Evolutionary conservation across 176 grass and related monocot species (phyloP).

Genomic region (Carex parvula): DNA sequence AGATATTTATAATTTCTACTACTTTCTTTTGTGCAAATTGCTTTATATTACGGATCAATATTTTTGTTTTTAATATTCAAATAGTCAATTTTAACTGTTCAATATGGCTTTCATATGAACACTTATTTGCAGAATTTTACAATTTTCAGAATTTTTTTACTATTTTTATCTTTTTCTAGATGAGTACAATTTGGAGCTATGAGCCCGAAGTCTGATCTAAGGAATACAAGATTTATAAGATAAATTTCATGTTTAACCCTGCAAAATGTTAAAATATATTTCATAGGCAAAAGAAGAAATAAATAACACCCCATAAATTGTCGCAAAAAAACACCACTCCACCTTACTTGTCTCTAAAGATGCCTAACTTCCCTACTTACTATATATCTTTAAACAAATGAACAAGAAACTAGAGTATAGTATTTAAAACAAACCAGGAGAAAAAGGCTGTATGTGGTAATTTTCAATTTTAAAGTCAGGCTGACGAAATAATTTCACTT

Average conservation of each 20-base stretch:
- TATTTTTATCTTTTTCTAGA: too few relatives aligned
- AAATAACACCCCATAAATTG: background rate
- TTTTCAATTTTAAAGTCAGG: background rate
- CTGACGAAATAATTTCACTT: background rate
- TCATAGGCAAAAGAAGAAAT: background rate
- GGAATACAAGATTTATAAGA: background rate
- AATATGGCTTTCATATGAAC: too few relatives aligned
- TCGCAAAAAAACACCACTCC: background rate
- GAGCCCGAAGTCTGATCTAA: background rate
- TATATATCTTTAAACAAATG: background rate
- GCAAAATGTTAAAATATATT: slow-evolving; percentile 1
- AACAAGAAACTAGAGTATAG: background rate
- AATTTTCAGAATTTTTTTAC: too few relatives aligned
- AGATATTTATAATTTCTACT: too few relatives aligned
- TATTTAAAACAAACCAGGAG: background rate
- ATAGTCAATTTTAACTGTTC: too few relatives aligned
- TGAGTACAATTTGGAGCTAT: background rate
- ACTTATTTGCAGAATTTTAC: too few relatives aligned
- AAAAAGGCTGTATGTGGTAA: background rate
- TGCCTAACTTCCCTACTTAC: background rate
- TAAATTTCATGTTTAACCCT: background rate
- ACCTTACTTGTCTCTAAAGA: background rate
- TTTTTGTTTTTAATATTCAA: too few relatives aligned
- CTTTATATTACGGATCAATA: too few relatives aligned
- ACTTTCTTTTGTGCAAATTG: too few relatives aligned